Conservation (phyloP, 768 basidiomycete genomes). For the Termitomyces sp. region DNA sequence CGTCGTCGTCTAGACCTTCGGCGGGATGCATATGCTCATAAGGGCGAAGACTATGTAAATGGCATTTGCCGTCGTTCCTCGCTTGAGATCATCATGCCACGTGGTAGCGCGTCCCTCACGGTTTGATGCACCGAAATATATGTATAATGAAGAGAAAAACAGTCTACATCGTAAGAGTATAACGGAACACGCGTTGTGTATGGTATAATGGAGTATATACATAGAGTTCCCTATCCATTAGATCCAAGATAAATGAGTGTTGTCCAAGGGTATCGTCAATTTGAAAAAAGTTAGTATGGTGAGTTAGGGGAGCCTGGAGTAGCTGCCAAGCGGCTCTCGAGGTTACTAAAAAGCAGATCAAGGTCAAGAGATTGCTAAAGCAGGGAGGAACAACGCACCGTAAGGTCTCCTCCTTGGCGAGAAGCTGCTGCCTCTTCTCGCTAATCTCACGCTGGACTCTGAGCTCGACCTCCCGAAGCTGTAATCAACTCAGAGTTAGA, state of each 20-base stretch:
- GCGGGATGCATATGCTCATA: slow-evolving; percentile 30
- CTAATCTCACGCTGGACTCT: slow-evolving; percentile 85
- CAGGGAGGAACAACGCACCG: slow-evolving; percentile 32
- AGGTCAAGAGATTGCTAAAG: not conserved
- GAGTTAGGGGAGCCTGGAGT: slow-evolving; percentile 33
- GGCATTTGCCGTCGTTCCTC: not conserved
- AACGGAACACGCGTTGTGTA: not conserved
- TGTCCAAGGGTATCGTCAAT: slow-evolving; percentile 4
- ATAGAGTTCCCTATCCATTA: slow-evolving; percentile 13
- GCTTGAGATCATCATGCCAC: slow-evolving; percentile 1
- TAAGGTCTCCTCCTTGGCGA: slow-evolving; percentile 82
- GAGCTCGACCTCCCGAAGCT: slow-evolving; percentile 83
- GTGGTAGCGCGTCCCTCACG: not conserved
- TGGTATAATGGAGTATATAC: slow-evolving; percentile 12
- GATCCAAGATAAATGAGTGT: slow-evolving; percentile 9
- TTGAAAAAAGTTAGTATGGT: slow-evolving; percentile 8
- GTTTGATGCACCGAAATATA: not conserved
- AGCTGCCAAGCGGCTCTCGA: slow-evolving; percentile 50
- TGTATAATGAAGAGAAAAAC: not conserved
- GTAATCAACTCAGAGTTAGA: slow-evolving; percentile 4
- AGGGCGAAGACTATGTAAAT: not conserved
- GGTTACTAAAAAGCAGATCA: slow-evolving; percentile 31
- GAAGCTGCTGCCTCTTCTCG: slow-evolving; percentile 78
- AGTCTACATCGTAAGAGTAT: slow-evolving; percentile 4
- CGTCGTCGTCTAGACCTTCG: slow-evolving; percentile 56